phyloP scores from a whole-genome alignment of 106 monocot genomes.

The Acorus calamus region DNA sequence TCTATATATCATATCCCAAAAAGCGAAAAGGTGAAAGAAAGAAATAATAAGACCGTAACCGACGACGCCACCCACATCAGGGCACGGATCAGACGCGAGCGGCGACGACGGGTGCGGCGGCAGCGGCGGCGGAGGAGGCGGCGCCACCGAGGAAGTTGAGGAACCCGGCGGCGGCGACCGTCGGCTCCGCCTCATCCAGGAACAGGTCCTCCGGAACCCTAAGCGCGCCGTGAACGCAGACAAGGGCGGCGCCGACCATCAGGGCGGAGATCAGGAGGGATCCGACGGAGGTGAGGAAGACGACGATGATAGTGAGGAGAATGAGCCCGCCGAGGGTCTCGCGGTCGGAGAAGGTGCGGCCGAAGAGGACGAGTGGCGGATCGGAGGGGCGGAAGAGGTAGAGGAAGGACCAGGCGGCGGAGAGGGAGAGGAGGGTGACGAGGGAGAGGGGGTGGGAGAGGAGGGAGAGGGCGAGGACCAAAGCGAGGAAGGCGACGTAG shows the following conservation, averaged over 20 bases:
- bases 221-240: conserved; percentile 34
- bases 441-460: conserved; percentile 48
- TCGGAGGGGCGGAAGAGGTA: conserved; percentile 49
- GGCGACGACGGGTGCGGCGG: neutral
- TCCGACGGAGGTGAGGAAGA: conserved; percentile 44
- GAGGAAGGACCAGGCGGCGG: conserved; percentile 36
- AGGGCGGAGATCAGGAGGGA: conserved; percentile 35
- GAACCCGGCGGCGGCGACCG: conserved; percentile 12
- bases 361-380: conserved; percentile 28
- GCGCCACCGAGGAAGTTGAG: conserved; percentile 30
- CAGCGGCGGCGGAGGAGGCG: conserved; percentile 19
- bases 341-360: conserved; percentile 39
- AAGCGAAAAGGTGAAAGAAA: neutral
- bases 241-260: conserved; percentile 17
- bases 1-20: neutral
- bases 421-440: conserved; percentile 30
- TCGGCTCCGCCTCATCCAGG: conserved; percentile 35
- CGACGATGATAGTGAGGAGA: conserved; percentile 21
- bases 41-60: neutral
- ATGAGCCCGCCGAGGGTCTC: conserved; percentile 27
- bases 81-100: neutral
- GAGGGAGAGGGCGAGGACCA: conserved; percentile 34
- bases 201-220: conserved; percentile 39
- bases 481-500: conserved; percentile 28
- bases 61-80: neutral